These are phyloP conservation scores for Annona squamosa DNA, from an alignment of 164 flowering plant species.

Conservation along the genomic window DNA sequence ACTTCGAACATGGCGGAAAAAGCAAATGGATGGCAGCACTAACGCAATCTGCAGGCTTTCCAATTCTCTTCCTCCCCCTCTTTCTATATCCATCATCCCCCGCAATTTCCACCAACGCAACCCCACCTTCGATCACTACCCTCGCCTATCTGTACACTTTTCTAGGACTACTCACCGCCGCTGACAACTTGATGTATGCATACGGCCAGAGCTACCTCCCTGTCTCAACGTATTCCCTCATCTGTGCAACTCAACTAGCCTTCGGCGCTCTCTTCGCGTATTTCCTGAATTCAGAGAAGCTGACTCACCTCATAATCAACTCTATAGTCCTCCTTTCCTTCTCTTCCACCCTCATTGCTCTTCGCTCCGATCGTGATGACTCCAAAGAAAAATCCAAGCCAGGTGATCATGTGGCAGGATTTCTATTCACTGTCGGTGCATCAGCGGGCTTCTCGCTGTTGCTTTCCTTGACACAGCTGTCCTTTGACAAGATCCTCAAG, in stretches of 20 bases:
- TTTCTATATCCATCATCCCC: conserved; percentile 3
- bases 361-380: conserved; percentile 7
- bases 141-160: conserved; percentile 8
- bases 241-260: conserved; percentile 27
- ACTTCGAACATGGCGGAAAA: conserved; percentile 27
- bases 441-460: conserved; percentile 20
- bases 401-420: conserved; percentile 16
- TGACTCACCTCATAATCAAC: conserved; percentile 18
- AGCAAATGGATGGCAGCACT: conserved; percentile 33
- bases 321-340: conserved; percentile 19
- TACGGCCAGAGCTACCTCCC: conserved; percentile 26
- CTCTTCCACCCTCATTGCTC: conserved; percentile 22
- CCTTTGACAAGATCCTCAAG: conserved; percentile 20
- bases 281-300: conserved; percentile 22
- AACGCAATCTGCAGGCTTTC: conserved; percentile 24
- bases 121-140: conserved; percentile 4
- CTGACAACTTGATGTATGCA: conserved; percentile 25
- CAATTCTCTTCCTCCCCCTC: conserved; percentile 17
- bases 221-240: conserved; percentile 24
- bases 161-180: conserved; percentile 16
- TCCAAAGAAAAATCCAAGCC: conserved; percentile 5
- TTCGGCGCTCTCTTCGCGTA: conserved; percentile 25
- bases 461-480: conserved; percentile 21
- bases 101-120: background rate
- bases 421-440: conserved; percentile 25